phyloP scores from a whole-genome alignment of 257 asterid genomes.

The Haberlea rhodopensis region DNA sequence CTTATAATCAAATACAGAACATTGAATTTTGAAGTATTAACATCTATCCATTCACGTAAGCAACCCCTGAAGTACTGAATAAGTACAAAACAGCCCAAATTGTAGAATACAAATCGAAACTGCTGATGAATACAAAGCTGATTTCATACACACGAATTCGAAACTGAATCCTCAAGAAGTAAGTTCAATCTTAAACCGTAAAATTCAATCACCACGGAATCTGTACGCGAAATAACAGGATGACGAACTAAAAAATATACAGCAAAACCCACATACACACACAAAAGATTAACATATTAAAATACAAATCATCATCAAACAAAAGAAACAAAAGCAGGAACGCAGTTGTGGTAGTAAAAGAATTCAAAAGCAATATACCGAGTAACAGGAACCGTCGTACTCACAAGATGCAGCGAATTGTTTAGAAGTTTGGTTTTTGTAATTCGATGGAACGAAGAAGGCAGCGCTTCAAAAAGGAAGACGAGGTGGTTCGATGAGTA shows the following conservation, averaged over 20 bases:
- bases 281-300: too few species aligned
- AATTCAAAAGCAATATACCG: not conserved
- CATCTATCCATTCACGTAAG: not conserved
- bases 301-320: too few species aligned
- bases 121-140: not conserved
- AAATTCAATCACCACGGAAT: too few species aligned
- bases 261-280: too few species aligned
- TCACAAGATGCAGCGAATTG: not conserved
- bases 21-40: too few species aligned
- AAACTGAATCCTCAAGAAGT: not conserved
- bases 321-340: too few species aligned
- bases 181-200: not conserved
- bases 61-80: not conserved
- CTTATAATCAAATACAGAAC: too few species aligned
- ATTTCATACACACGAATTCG: not conserved
- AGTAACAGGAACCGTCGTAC: not conserved
- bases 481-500: conserved; percentile 3
- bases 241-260: too few species aligned
- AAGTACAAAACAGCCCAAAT: not conserved
- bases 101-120: not conserved
- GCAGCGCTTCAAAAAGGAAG: conserved; percentile 9
- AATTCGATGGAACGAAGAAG: not conserved
- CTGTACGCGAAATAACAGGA: too few species aligned
- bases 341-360: too few species aligned
- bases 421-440: not conserved